Base-by-base conservation (phyloP, 2,329 filamentous ascomycete species). In the Phaeosphaeria sp. region DNA sequence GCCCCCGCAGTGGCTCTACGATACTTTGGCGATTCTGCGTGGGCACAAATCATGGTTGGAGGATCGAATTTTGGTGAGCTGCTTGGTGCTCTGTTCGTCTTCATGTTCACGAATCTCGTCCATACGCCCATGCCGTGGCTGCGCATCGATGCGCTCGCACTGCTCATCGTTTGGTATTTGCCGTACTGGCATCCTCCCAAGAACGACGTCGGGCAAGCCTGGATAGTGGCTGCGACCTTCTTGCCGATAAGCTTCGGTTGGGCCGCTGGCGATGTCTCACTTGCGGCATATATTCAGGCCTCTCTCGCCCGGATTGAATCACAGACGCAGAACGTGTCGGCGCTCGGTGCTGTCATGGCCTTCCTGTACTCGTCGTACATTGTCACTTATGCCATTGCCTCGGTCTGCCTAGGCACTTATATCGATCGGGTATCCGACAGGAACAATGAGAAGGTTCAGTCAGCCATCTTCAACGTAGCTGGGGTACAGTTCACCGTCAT, bases 71-170 rank as follows among this genome's bases (percentile, higher is more conserved):
- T 83, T 50, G 82, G 82, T 47, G 82, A 84, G 64, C 72, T 84
- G 2, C 67, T 83, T 9, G 82, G 82, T 18, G 81, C 82, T 2
- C 65, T 81, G 10, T 79, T 79, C 55, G 81, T 84, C 23, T 81
- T 84, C 67, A 69, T 84, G 41, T 81, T 82, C 62, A 82, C 80
- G 43, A 82, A 83, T 50, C 60, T 80, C 44, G 73, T 84, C 52
- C 75, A 78, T 25, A 84, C 81, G 1, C 82, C 82, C 1, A 82
- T 84, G 58, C 81, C 81, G 1, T 84, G 81, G 82, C 72, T 84
- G 30, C 79, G 82, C 13, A 65, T 82, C 7, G 82, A 84, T 57
- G 78, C 81, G 1, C 58, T 83, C 33, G 73, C 79, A 51, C 65
- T 84, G 22, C 65, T 83, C 4, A 78, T 82, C 23, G 77, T 83